Percentiles rank a stretch among this genome's conserved stretches.
phyloP scores from a whole-genome alignment of 2,329 filamentous ascomycete species.

The Diaporthe citri region DNA sequence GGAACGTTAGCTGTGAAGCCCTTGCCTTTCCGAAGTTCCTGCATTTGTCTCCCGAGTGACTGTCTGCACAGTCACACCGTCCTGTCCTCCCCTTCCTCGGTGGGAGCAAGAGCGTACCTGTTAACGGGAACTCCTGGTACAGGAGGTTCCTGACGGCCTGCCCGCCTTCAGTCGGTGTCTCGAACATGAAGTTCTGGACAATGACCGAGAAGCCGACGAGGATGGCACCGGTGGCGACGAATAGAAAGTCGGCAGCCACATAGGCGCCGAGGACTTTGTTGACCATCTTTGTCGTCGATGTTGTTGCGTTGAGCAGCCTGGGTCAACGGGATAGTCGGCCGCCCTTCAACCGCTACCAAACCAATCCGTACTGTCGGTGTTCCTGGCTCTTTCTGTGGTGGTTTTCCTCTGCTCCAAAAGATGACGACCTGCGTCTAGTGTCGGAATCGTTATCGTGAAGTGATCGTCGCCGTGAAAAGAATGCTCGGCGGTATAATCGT shows the following conservation, averaged over 20 bases:
- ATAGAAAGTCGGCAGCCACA: slow-evolving; percentile 62
- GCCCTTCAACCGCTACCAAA: slow-evolving; percentile 40
- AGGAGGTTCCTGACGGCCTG: slow-evolving; percentile 65
- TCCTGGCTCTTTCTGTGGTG: slow-evolving; percentile 35
- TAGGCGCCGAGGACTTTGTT: slow-evolving; percentile 68
- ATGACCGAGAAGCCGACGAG: slow-evolving; percentile 68
- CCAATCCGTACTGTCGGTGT: slow-evolving; percentile 32
- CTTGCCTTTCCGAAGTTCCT: neutral
- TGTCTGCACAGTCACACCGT: neutral
- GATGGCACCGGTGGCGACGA: slow-evolving; percentile 66
- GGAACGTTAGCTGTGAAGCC: slow-evolving; percentile 4
- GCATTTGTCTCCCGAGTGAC: neutral
- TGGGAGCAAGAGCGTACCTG: slow-evolving; percentile 49
- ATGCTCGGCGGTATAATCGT: slow-evolving; percentile 34
- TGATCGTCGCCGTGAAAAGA: slow-evolving; percentile 24
- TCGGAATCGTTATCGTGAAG: slow-evolving; percentile 35
- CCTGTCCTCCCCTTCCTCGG: neutral
- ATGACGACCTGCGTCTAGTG: slow-evolving; percentile 55
- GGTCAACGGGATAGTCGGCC: slow-evolving; percentile 41
- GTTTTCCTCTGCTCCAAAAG: slow-evolving; percentile 37
- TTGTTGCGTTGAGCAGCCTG: slow-evolving; percentile 43
- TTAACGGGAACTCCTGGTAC: slow-evolving; percentile 66
- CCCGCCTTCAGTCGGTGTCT: slow-evolving; percentile 58
- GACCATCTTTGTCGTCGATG: slow-evolving; percentile 55
- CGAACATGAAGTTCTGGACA: slow-evolving; percentile 60